These are phyloP conservation scores for Sugiyamaella sp. DNA, from an alignment of 1,139 yeast genomes.

Conservation along the genomic window DNA sequence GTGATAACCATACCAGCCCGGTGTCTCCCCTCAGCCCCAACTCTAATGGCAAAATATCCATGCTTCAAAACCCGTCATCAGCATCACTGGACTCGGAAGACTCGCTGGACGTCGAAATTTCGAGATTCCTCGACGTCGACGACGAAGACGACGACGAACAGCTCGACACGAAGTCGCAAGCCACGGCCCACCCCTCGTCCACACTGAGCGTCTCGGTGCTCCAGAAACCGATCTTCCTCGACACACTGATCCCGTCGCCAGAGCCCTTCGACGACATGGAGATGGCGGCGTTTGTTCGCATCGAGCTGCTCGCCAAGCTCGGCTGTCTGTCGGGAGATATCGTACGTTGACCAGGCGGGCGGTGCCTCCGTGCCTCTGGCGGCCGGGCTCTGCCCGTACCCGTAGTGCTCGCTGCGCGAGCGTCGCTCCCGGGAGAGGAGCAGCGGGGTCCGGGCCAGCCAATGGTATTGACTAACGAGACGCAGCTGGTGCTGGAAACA, in stretches of 20 bases:
- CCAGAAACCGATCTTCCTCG: slow-evolving; percentile 28
- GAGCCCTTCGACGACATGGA: slow-evolving; percentile 46
- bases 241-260: slow-evolving; percentile 37
- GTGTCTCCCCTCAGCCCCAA: slow-evolving; percentile 21
- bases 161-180: slow-evolving; percentile 1
- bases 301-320: slow-evolving; percentile 55
- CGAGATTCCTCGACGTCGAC: slow-evolving; percentile 33
- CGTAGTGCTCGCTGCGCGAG: no score
- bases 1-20: slow-evolving; percentile 32
- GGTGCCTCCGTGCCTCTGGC: neutral
- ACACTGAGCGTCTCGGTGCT: slow-evolving; percentile 32
- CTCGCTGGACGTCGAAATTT: slow-evolving; percentile 34
- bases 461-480: neutral
- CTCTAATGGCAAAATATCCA: neutral
- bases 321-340: slow-evolving; percentile 74
- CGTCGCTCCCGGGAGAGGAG: no score
- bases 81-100: slow-evolving; percentile 18
- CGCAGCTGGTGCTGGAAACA: slow-evolving; percentile 14
- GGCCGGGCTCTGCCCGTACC: slow-evolving; percentile 24
- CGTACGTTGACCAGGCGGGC: slow-evolving; percentile 42
- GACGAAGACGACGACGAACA: slow-evolving; percentile 21
- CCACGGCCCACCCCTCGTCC: neutral
- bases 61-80: slow-evolving; percentile 4
- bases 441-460: neutral
- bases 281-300: slow-evolving; percentile 56